Percentiles rank a stretch among this genome's conserved stretches.
phyloP scores from a whole-genome alignment of 225 moss, liverwort and hornwort genomes.

The Sphagnum tenellum region DNA sequence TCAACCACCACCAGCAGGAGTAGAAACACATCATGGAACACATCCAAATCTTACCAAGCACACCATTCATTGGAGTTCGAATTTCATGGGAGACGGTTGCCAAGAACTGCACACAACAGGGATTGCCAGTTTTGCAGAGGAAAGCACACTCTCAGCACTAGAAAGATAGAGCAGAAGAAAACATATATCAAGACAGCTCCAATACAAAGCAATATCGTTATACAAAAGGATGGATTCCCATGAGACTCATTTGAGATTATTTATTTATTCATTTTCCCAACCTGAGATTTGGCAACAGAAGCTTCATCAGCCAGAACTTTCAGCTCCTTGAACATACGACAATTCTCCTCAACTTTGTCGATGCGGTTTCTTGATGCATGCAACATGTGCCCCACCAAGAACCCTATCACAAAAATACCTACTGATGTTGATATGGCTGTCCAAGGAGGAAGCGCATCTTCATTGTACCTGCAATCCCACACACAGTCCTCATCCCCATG shows the following conservation, averaged over 20 bases:
- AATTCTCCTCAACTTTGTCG: conserved; percentile 56
- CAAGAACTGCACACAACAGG: conserved; percentile 36
- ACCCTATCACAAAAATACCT: conserved; percentile 40
- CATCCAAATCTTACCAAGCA: conserved; percentile 31
- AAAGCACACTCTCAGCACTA: neutral
- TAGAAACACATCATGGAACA: too few relatives aligned
- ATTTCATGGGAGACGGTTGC: conserved; percentile 67
- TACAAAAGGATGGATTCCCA: neutral
- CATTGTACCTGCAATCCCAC: conserved; percentile 35
- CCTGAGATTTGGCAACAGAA: conserved; percentile 62
- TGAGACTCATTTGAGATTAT: conserved; percentile 3
- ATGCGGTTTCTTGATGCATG: conserved; percentile 48
- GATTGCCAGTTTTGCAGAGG: too few relatives aligned
- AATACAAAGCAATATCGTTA: neutral
- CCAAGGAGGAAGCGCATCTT: conserved; percentile 47
- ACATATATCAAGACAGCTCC: neutral
- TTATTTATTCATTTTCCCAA: conserved; percentile 5
- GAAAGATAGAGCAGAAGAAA: neutral
- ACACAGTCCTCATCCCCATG: too few relatives aligned
- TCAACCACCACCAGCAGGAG: too few relatives aligned
- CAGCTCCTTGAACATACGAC: conserved; percentile 45
- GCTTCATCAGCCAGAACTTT: conserved; percentile 55
- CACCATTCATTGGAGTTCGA: conserved; percentile 68
- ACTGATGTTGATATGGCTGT: conserved; percentile 47
- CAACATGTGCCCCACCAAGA: conserved; percentile 50